Evolutionary conservation across 2,329 filamentous ascomycete genomes (phyloP).

Genomic region (Hymenoscyphus linearis): DNA sequence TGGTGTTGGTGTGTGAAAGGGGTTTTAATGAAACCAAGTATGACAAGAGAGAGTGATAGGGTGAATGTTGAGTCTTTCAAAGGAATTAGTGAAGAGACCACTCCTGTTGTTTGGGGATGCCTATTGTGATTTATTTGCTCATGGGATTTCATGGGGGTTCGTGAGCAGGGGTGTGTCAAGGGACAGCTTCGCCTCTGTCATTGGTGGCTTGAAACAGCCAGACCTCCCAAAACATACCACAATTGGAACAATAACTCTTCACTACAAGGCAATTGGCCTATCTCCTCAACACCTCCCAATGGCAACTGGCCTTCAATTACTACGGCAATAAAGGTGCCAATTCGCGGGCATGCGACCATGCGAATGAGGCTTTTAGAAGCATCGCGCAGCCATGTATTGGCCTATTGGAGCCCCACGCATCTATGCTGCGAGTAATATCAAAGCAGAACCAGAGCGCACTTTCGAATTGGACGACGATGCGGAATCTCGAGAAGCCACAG

Average conservation of each 20-base stretch:
- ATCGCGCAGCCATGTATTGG: slow-evolving; percentile 71
- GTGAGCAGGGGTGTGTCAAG: not conserved
- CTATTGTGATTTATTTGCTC: too few relatives aligned
- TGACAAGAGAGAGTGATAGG: too few relatives aligned
- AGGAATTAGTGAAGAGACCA: too few relatives aligned
- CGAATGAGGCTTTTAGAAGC: slow-evolving; percentile 31
- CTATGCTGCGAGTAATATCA: slow-evolving; percentile 70
- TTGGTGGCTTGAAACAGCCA: not conserved
- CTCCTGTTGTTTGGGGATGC: too few relatives aligned
- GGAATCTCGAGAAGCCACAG: slow-evolving; percentile 33
- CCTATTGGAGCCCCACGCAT: slow-evolving; percentile 78
- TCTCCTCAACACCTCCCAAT: not conserved
- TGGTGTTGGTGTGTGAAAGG: not conserved
- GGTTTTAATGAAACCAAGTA: not conserved
- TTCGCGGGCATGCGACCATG: slow-evolving; percentile 30
- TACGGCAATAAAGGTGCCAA: slow-evolving; percentile 15
- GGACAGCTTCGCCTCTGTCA: too few relatives aligned
- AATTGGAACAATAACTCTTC: not conserved
- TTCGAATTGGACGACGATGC: slow-evolving; percentile 59
- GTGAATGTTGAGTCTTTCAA: too few relatives aligned
- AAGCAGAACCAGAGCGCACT: slow-evolving; percentile 44
- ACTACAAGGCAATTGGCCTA: not conserved
- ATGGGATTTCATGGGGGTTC: too few relatives aligned
- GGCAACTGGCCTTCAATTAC: not conserved
- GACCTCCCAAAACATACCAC: not conserved